Evolutionary conservation across 1,284 basidiomycete genomes (phyloP).

Genomic region (Cystobasidium pallidum): DNA sequence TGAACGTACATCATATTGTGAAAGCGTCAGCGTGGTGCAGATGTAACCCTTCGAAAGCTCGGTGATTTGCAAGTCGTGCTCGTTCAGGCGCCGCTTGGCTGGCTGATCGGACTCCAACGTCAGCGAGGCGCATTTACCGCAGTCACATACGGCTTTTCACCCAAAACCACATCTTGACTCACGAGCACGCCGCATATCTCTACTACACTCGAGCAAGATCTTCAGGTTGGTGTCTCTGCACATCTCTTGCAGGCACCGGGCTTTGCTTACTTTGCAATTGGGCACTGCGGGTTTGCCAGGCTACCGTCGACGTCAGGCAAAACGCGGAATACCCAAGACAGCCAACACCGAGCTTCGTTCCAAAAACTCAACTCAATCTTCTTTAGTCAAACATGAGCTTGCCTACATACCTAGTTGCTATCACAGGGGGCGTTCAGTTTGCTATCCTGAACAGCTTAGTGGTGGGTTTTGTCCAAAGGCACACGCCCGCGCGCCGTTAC

Average conservation of each 20-base stretch:
- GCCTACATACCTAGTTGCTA: conserved; percentile 21
- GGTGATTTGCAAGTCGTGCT: no score
- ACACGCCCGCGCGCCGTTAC: not conserved
- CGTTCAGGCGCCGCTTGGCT: no score
- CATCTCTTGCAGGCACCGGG: no score
- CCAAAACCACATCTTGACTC: no score
- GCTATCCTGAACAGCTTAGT: conserved; percentile 20
- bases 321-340: not conserved
- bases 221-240: not conserved
- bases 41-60: no score
- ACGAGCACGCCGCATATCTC: no score
- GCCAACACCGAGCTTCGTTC: not conserved
- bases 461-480: not conserved
- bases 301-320: not conserved
- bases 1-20: no score
- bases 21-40: no score
- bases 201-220: no score
- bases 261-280: no score
- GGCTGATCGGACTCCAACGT: conserved; percentile 11
- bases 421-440: conserved; percentile 15
- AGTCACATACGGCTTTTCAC: no score
- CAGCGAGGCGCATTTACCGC: not conserved
- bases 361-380: no score
- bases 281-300: not conserved
- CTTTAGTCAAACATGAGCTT: conserved; percentile 13